These are phyloP conservation scores for Ogataea ramenticola DNA, from an alignment of 805 yeast species.

Conservation along the genomic window DNA sequence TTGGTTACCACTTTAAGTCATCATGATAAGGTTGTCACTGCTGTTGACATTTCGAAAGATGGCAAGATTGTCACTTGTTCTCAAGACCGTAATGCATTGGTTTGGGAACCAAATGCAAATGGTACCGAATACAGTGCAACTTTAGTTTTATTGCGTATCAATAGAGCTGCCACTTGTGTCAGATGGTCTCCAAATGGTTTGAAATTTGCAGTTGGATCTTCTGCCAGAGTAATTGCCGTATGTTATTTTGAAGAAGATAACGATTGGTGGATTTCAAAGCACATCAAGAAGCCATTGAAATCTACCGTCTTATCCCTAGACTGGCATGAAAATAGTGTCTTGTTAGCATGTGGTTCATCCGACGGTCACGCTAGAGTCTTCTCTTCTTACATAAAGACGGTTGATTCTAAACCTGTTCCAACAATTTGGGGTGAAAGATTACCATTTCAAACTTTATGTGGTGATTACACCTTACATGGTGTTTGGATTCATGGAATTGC, in stretches of 20 bases:
- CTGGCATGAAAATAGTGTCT: slow-evolving; percentile 92
- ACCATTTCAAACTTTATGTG: slow-evolving; percentile 89
- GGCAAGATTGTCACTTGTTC: slow-evolving; percentile 95
- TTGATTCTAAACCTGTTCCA: slow-evolving; percentile 76
- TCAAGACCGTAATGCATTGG: slow-evolving; percentile 95
- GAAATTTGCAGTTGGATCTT: slow-evolving; percentile 96
- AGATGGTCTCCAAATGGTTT: slow-evolving; percentile 93
- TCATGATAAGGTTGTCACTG: slow-evolving; percentile 91
- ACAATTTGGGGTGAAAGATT: slow-evolving; percentile 90
- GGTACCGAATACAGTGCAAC: slow-evolving; percentile 69
- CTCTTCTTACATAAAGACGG: slow-evolving; percentile 80
- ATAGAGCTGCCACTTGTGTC: slow-evolving; percentile 90
- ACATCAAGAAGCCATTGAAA: slow-evolving; percentile 89
- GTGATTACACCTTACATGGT: slow-evolving; percentile 64
- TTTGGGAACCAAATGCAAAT: slow-evolving; percentile 75
- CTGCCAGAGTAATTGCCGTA: slow-evolving; percentile 89
- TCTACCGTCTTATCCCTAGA: slow-evolving; percentile 76
- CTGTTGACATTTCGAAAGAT: slow-evolving; percentile 82
- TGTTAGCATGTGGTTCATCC: slow-evolving; percentile 85
- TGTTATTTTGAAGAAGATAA: slow-evolving; percentile 94
- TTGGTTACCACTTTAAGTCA: slow-evolving; percentile 63
- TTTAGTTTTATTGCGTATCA: slow-evolving; percentile 83
- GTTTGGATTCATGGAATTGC: slow-evolving; percentile 91
- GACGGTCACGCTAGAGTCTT: slow-evolving; percentile 91
- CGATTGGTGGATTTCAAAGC: slow-evolving; percentile 99